These are phyloP conservation scores for Penicillium hesseltinei DNA, from an alignment of 2,329 filamentous ascomycete species.

Conservation along the genomic window DNA sequence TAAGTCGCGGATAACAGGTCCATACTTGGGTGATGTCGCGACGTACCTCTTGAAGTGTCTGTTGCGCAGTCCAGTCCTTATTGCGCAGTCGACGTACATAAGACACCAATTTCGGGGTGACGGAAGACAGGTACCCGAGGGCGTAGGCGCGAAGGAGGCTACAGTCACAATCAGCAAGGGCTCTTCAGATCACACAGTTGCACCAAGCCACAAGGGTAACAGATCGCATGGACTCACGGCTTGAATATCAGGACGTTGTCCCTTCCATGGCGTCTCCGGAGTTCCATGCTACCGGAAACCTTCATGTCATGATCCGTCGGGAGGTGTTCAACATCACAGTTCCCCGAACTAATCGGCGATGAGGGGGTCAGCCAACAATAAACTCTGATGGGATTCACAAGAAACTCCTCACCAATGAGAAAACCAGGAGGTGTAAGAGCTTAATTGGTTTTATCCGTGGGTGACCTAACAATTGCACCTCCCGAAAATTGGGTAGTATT, in stretches of 20 bases:
- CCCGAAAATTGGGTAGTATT: constrained; percentile 27
- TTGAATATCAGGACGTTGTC: constrained; percentile 28
- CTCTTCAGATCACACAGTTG: constrained; percentile 5
- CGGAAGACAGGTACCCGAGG: constrained; percentile 49
- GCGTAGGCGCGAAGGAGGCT: constrained; percentile 49
- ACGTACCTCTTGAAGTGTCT: constrained; percentile 40
- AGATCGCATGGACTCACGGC: constrained; percentile 33
- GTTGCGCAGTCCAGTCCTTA: constrained; percentile 31
- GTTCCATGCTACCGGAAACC: constrained; percentile 28
- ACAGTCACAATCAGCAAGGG: constrained; percentile 12
- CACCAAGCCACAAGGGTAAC: constrained; percentile 7
- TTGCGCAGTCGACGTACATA: constrained; percentile 36
- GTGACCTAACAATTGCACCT: constrained; percentile 16
- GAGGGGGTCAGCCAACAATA: constrained; percentile 1
- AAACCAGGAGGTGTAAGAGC: not conserved
- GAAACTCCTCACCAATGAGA: constrained; percentile 15
- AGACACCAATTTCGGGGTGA: constrained; percentile 46
- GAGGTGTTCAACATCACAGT: constrained; percentile 21
- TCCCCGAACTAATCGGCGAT: constrained; percentile 9
- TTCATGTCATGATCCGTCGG: constrained; percentile 28
- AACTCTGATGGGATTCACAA: constrained; percentile 13
- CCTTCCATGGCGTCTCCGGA: constrained; percentile 23
- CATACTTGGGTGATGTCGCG: not conserved
- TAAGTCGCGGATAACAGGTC: not conserved
- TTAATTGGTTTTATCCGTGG: not conserved